phyloP scores from a whole-genome alignment of 805 yeast genomes.

The Candida wancherniae region DNA sequence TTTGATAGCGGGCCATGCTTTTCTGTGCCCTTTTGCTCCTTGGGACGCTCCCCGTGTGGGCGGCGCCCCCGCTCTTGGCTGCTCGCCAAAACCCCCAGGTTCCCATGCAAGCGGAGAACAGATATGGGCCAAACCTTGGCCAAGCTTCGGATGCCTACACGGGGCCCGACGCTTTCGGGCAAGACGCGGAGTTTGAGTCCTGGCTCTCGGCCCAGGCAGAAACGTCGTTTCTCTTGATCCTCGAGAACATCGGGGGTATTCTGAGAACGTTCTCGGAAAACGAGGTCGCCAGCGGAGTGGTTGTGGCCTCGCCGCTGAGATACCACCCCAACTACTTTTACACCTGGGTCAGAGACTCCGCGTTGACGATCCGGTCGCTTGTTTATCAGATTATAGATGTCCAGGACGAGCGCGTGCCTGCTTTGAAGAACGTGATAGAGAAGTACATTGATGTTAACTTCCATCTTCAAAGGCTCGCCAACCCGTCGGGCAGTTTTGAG shows the following conservation, averaged over 20 bases:
- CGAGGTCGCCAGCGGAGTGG: constrained; percentile 58
- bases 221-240: constrained; percentile 41
- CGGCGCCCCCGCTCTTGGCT: no score
- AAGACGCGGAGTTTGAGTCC: constrained; percentile 7
- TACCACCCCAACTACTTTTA: constrained; percentile 72
- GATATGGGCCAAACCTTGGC: no score
- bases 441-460: constrained; percentile 58
- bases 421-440: constrained; percentile 35
- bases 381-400: constrained; percentile 49
- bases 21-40: no score
- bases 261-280: constrained; percentile 23
- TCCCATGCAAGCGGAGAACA: no score
- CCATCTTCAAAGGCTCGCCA: constrained; percentile 58
- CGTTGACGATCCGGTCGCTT: constrained; percentile 67
- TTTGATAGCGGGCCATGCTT: no score
- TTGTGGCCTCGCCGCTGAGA: constrained; percentile 81
- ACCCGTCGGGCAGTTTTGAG: constrained; percentile 61
- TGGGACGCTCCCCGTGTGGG: no score
- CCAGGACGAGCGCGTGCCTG: constrained; percentile 8
- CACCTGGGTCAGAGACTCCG: constrained; percentile 91
- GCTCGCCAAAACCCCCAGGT: no score
- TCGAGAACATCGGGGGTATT: constrained; percentile 54
- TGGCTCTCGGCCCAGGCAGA: constrained; percentile 47
- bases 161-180: no score
- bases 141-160: no score